A percentile compares a stretch with the other conserved stretches of the same genome.
Evolutionary conservation across 2,329 filamentous ascomycete species (phyloP).

Genomic region (Fusarium sp.): DNA sequence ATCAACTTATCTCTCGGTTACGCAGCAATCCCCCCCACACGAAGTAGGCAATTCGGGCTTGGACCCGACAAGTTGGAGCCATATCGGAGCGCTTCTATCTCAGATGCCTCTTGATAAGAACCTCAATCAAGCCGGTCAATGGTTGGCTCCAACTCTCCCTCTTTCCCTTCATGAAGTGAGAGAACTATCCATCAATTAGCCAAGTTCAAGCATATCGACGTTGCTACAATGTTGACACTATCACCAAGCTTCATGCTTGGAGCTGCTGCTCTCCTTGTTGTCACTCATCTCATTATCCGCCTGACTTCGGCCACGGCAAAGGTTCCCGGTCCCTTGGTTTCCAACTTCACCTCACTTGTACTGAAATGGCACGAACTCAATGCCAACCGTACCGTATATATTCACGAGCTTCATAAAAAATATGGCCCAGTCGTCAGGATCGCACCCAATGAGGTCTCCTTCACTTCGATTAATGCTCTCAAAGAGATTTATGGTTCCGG

Average conservation of each 20-base stretch:
- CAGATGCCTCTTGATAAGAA: slow-evolving; percentile 32
- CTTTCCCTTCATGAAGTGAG: background rate
- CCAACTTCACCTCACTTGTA: slow-evolving; percentile 59
- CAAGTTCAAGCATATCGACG: background rate
- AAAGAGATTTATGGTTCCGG: slow-evolving; percentile 71
- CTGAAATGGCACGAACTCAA: slow-evolving; percentile 67
- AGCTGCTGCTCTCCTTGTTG: slow-evolving; percentile 36
- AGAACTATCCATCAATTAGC: background rate
- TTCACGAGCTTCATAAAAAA: slow-evolving; percentile 62
- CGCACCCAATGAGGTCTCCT: slow-evolving; percentile 67
- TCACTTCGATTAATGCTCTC: slow-evolving; percentile 63
- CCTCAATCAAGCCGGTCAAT: background rate
- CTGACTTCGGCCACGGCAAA: slow-evolving; percentile 48
- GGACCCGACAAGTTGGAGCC: slow-evolving; percentile 13
- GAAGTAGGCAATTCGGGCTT: slow-evolving; percentile 17
- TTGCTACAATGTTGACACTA: slow-evolving; percentile 39
- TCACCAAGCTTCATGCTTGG: slow-evolving; percentile 42
- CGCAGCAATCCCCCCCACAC: slow-evolving; percentile 18
- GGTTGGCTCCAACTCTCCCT: background rate
- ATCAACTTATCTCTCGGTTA: slow-evolving; percentile 9
- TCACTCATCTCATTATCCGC: slow-evolving; percentile 40
- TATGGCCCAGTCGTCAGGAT: slow-evolving; percentile 68
- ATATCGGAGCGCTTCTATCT: slow-evolving; percentile 14
- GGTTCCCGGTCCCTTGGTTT: slow-evolving; percentile 59
- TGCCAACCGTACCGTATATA: slow-evolving; percentile 61